Percentiles rank a stretch among this genome's conserved stretches.
phyloP scores from a whole-genome alignment of 352 stramenopile genomes.

The Phytophthora multivora region DNA sequence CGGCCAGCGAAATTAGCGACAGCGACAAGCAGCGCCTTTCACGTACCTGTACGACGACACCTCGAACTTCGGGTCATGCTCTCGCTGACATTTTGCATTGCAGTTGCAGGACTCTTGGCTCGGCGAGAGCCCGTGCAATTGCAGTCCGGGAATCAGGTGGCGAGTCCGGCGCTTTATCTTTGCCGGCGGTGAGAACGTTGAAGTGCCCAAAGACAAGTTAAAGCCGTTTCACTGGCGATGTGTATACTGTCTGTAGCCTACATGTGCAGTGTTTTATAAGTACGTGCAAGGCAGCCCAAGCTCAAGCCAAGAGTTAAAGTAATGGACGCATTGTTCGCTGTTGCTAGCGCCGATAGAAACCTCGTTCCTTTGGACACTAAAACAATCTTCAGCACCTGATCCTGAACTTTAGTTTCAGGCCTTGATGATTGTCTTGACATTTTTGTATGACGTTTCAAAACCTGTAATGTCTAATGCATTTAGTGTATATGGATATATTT shows the following conservation, averaged over 20 bases:
- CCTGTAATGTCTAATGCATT: too few species aligned
- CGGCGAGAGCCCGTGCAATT: neutral
- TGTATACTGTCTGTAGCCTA: neutral
- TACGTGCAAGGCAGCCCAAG: neutral
- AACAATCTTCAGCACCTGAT: too few species aligned
- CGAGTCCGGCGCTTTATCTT: neutral
- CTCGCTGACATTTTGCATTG: neutral
- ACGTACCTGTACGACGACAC: neutral
- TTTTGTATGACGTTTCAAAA: neutral
- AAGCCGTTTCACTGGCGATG: neutral
- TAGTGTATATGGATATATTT: too few species aligned
- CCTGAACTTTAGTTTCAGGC: too few species aligned
- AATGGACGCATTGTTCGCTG: too few species aligned
- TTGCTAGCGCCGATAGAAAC: too few species aligned
- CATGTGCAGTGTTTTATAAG: too few species aligned
- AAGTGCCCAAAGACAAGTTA: slow-evolving; percentile 4
- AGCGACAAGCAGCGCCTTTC: neutral
- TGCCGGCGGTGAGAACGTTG: slow-evolving; percentile 4
- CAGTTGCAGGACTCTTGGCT: neutral
- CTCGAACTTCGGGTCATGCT: too few species aligned
- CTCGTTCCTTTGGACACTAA: too few species aligned
- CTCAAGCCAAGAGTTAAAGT: too few species aligned
- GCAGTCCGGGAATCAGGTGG: neutral
- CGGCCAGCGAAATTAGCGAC: too few species aligned
- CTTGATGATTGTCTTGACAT: neutral